Evolutionary conservation across 345 rosid species (phyloP), one percentile per base, ranked within the genome.

Genomic region (Brassica rapa): DNA sequence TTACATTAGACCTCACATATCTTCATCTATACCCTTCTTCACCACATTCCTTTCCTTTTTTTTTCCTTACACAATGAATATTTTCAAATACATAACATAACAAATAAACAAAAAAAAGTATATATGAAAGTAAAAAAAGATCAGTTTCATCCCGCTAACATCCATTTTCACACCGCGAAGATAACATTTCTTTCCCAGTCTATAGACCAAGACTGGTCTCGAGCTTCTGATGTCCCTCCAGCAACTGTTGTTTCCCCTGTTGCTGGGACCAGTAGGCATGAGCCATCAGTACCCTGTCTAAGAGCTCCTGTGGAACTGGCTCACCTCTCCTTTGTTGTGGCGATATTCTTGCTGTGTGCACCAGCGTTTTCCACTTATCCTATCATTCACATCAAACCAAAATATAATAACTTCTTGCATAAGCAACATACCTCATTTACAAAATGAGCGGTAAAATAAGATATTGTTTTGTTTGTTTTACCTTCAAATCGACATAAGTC

Each of bases 241-340:
- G 89, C 71, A 87, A 76, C 76, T 87, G 91, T 67, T 89, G 94
- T 83, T 84, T 92, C 4, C 91, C 88, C 71, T 94, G 98, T 57
- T 93, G 98, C 71, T 90, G 89, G 64, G 96, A 88, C 98, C 99
- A 95, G 79, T 84, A 88, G n/a, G 98, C 96, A 43, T 93, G 99
- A 5, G 97, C 97, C 0, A 83, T 84, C 10, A 93, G 84, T 61
- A 95, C 99, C 80, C 99, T 76, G 83, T 95, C 98, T 74, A 95
- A 65, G 57, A 95, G 97, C 81, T 95, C 97, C 72, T 95, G 97
- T 0, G 99, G 98, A 4, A 95, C 99, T 12, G 98, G 96, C 89
- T 91, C 97, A 66, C 98, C 99, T 84, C 99, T 88, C 86, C 99
- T 89, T 82, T 95, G 99, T 75, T 91, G 98, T 0, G 98, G 99